Conservation (phyloP, 768 basidiomycete species). For the Auricularia heimuer region DNA sequence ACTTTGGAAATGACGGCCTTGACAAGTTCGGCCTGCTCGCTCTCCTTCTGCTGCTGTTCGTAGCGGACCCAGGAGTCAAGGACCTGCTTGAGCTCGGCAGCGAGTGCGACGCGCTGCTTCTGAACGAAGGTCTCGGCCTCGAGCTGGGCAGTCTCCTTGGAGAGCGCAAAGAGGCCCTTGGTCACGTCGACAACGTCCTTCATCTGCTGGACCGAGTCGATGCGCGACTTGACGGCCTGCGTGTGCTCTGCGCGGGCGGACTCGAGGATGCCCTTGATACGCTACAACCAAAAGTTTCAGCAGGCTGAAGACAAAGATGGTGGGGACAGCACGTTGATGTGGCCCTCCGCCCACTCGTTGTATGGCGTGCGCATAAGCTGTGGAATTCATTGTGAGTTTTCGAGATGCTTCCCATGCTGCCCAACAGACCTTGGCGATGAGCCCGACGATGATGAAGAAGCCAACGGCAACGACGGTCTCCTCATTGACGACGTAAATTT, state of each 20-base stretch:
- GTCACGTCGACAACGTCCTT: conserved; percentile 93
- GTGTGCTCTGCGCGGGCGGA: conserved; percentile 83
- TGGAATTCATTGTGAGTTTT: background rate
- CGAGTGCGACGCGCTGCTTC: conserved; percentile 77
- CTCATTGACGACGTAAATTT: conserved; percentile 96
- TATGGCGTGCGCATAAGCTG: conserved; percentile 81
- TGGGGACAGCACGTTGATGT: conserved; percentile 44
- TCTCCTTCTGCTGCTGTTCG: conserved; percentile 95
- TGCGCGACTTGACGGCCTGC: conserved; percentile 85
- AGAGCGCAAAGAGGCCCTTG: conserved; percentile 79
- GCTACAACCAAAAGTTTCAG: conserved; percentile 18
- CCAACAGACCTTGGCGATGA: conserved; percentile 58
- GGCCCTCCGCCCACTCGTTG: conserved; percentile 81
- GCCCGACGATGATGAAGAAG: conserved; percentile 71
- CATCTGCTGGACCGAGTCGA: conserved; percentile 84
- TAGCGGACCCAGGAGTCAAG: conserved; percentile 97
- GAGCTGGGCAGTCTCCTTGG: conserved; percentile 91
- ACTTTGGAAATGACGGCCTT: conserved; percentile 85
- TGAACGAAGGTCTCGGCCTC: conserved; percentile 87
- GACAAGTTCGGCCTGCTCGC: conserved; percentile 87
- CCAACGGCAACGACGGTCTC: conserved; percentile 85
- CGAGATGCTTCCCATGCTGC: background rate
- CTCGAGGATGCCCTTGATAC: conserved; percentile 74
- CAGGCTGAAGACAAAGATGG: background rate
- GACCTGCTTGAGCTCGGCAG: conserved; percentile 84